Percentiles rank a stretch among this genome's conserved stretches.
phyloP scores from a whole-genome alignment of 768 basidiomycete genomes.

The Tubosaeta brunneosetosa region DNA sequence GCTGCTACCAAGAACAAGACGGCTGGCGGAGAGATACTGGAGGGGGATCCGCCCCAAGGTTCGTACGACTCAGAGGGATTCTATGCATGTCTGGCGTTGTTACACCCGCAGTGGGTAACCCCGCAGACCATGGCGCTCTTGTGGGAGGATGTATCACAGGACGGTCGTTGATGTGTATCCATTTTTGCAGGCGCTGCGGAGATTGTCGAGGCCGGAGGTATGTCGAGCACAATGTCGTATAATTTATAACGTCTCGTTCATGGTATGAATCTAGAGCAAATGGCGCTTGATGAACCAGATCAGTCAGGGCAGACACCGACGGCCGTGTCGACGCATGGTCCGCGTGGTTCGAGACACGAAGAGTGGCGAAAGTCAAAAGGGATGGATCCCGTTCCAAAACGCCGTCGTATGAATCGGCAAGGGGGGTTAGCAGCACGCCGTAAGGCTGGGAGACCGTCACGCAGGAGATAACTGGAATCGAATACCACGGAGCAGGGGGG shows the following conservation, averaged over 20 bases:
- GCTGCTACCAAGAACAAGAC: slow-evolving; percentile 39
- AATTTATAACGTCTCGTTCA: slow-evolving; percentile 6
- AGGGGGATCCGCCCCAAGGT: slow-evolving; percentile 44
- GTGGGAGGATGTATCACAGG: background rate
- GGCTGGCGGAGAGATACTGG: slow-evolving; percentile 29
- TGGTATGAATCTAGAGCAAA: slow-evolving; percentile 36
- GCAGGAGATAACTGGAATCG: slow-evolving; percentile 50
- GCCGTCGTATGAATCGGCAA: slow-evolving; percentile 62
- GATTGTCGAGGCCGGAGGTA: slow-evolving; percentile 18
- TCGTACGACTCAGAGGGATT: slow-evolving; percentile 38
- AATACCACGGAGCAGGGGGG: too few relatives aligned
- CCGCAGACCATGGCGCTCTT: slow-evolving; percentile 35
- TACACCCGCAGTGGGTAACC: slow-evolving; percentile 46
- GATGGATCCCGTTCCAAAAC: slow-evolving; percentile 45
- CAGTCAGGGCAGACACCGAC: slow-evolving; percentile 26
- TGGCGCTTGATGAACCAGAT: slow-evolving; percentile 46
- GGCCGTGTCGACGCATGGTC: slow-evolving; percentile 76
- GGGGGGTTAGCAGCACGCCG: slow-evolving; percentile 55
- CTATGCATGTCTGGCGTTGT: slow-evolving; percentile 48
- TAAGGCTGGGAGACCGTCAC: slow-evolving; percentile 66
- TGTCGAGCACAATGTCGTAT: slow-evolving; percentile 3
- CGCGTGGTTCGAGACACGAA: slow-evolving; percentile 71
- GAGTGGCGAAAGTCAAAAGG: slow-evolving; percentile 83
- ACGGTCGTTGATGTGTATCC: slow-evolving; percentile 12
- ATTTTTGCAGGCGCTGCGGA: slow-evolving; percentile 15